Base-by-base conservation (phyloP, 441 rosid species). In the Hypseocharis bilobata region DNA sequence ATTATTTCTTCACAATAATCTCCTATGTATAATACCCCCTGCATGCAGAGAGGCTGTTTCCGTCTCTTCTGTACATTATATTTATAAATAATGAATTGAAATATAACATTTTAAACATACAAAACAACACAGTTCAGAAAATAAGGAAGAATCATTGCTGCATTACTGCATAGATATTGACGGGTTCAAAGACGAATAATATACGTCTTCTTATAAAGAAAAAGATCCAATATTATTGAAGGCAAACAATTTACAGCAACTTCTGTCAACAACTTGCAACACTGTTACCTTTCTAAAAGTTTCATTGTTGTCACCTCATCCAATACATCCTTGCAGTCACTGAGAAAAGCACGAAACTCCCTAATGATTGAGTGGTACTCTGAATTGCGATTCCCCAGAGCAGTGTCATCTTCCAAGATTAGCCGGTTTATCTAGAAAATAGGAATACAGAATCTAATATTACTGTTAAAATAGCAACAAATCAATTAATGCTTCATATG, bases 271-370 rank as follows among this genome's bases (percentile, higher is more conserved):
- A 64, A 42, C 34, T 61, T 65, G 72, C 36, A 32, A 54, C 62
- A 60, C 36, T 51, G 40, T 78, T 80, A 94, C 99, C 99, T 86
- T 79, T 94, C 96, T 72, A 91, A 80, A 71, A 94, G 88, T 82
- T 70, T 91, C 98, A 91, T 89, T 58, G 99, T 88, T 38, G 99
- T 94, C 80, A 89, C 88, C 85, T 91, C 98, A 80, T 91, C 98
- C 80, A 94, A 86, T 49, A 91, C 98, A 80, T 89, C 95, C 80
- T 89, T 89, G 86, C 88, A 80, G 78, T 94, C 99, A 66, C 98
- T 78, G 67, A 89, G 89, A 82, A 94, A 94, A 72, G 98, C 99
- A 80, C 93, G 84, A 32, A 89, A 94, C 75, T 94, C 97, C 79
- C 71, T 88, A 76, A 91, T 88, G 78, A 91, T 80, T 52, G 85